Evolutionary conservation across 352 stramenopile species (phyloP), one percentile per base, ranked within the genome.

Genomic region (Phytophthora sojae): DNA sequence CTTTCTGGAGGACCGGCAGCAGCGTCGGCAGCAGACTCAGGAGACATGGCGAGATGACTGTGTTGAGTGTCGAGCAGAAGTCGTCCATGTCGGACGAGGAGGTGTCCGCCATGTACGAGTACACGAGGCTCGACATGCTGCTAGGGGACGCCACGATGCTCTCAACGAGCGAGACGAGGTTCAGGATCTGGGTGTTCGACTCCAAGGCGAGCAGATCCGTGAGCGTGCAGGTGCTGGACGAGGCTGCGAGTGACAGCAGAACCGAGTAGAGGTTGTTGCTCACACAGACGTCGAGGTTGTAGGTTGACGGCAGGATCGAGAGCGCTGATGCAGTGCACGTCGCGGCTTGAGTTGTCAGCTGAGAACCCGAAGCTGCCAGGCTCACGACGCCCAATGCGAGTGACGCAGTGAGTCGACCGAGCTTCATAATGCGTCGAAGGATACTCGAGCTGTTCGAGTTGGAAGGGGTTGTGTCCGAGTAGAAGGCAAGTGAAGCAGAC

Each of bases 31-130:
- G 32, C 30, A 88, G 53, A 23, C 67, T 64, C 29, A 73, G 23
- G 1, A 73, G 44, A 70, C 80, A 88, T 21, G 80, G 80, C 37
- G 75, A 76, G 26, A 85, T 60, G 23, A 79, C 63, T 25, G 57
- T 64, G 70, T 75, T 80, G 26, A 79, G 55, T 32, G 80, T 79
- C 3, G 52, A 68, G 55, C 80, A 88, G 39, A 88, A 84, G 54
- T 56, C 59, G 29, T 75, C 55, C 67, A 88, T 76, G 45, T 84
- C 63, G 3, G 64, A 63, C 5, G 71, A 71, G 3, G 35, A 73
- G 21, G 75, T 82, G 66, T 61, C 59, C 5, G 61, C 47, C 80
- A 88, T 88, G 67, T 81, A 76, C 42, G 68, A 59, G 45, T 85
- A 88, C 19, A 84, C 42, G 17, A 81, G 65, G 35, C 66, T 68